phyloP scores from a whole-genome alignment of 2,329 filamentous ascomycete species.

The Colletotrichum nymphaeae region DNA sequence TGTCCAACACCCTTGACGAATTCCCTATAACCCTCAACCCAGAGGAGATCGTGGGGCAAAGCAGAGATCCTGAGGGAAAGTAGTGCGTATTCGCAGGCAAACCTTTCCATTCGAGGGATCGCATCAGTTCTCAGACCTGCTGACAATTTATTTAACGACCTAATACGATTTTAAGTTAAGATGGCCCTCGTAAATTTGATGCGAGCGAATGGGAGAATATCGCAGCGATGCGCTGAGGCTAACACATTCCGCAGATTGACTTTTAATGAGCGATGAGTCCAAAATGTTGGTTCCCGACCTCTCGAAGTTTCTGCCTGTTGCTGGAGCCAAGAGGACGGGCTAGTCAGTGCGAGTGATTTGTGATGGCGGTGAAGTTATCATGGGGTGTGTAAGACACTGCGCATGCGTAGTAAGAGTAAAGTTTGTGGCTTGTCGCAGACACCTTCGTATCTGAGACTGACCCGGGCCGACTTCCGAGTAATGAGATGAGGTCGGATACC shows the following conservation, averaged over 20 bases:
- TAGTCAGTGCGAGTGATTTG: constrained; percentile 4
- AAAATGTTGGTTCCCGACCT: background rate
- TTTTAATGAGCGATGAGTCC: background rate
- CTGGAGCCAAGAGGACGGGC: constrained; percentile 6
- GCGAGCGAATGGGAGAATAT: constrained; percentile 8
- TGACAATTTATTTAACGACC: background rate
- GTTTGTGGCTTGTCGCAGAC: background rate
- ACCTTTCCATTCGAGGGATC: background rate
- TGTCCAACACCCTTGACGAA: constrained; percentile 4
- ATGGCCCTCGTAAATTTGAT: constrained; percentile 5
- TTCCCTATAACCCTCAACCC: constrained; percentile 14
- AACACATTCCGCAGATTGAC: constrained; percentile 13
- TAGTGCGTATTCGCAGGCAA: background rate
- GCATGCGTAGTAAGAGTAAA: background rate
- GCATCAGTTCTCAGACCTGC: constrained; percentile 4
- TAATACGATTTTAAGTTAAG: background rate
- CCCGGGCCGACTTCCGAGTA: constrained; percentile 3
- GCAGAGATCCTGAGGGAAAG: constrained; percentile 24
- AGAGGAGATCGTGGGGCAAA: constrained; percentile 24
- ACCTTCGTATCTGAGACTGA: background rate
- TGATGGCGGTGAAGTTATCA: background rate
- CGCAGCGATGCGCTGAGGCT: constrained; percentile 17
- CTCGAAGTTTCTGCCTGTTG: background rate
- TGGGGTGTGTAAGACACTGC: background rate
- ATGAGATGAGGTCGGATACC: constrained; percentile 3